phyloP scores from a whole-genome alignment of 495 filamentous ascomycete species.

The Talaromyces borbonicus region DNA sequence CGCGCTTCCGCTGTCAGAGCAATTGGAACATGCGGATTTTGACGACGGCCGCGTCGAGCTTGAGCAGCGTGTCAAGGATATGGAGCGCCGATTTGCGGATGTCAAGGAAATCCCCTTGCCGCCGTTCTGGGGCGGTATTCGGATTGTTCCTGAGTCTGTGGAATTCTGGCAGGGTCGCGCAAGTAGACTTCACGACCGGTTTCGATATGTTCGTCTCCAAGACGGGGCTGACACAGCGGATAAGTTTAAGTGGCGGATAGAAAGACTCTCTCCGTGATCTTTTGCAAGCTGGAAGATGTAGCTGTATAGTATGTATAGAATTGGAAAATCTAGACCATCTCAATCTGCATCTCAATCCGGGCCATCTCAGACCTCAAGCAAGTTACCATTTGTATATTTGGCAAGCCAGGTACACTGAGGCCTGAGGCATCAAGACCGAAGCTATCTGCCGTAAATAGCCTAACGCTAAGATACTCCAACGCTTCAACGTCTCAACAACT shows the following conservation, averaged over 20 bases:
- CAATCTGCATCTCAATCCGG: too few relatives aligned
- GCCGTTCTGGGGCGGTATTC: constrained; percentile 87
- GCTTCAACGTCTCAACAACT: too few relatives aligned
- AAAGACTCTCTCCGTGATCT: constrained; percentile 33
- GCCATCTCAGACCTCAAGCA: too few relatives aligned
- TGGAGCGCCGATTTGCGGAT: constrained; percentile 62
- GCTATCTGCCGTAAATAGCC: too few relatives aligned
- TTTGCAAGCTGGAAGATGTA: background rate
- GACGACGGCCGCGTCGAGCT: constrained; percentile 57
- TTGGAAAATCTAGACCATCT: too few relatives aligned
- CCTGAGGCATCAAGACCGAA: too few relatives aligned
- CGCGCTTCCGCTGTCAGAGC: constrained; percentile 27
- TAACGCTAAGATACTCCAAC: too few relatives aligned
- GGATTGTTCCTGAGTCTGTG: constrained; percentile 73
- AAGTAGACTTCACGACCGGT: constrained; percentile 87
- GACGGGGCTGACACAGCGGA: constrained; percentile 48
- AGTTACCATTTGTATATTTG: too few relatives aligned
- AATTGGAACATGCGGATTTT: constrained; percentile 50
- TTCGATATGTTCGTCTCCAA: constrained; percentile 58
- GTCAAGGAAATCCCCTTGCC: constrained; percentile 76
- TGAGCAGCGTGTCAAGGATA: constrained; percentile 58
- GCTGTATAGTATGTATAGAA: background rate
- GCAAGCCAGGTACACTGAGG: too few relatives aligned
- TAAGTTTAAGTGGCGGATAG: constrained; percentile 36
- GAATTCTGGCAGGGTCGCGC: constrained; percentile 94